Base-by-base conservation (phyloP, 179 eudicot genomes). In the Amaranthus tricolor region DNA sequence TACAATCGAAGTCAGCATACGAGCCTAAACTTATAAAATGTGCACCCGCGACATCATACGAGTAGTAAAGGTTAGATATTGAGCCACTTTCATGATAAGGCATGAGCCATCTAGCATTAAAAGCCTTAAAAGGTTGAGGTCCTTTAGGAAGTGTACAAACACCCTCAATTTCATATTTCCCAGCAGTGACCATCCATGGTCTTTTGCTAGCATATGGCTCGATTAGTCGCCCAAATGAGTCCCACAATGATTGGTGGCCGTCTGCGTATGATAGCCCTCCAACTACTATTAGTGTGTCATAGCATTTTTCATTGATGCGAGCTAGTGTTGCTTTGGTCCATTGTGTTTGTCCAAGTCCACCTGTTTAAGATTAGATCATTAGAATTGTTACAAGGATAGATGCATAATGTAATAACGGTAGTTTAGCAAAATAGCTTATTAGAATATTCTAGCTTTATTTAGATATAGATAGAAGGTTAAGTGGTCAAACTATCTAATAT, bases 181-280 rank as follows among this genome's bases (percentile, higher is more conserved):
- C 90, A 15, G 87, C 78, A 3, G 91, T 86, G 21, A 91, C 96
- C 96, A 91, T 89, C 96, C 96, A 87, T 7, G 93, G 96, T 57
- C 87, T 74, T 11, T 61, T 69, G 83, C 91, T 91, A 0, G 93
- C 90, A 6, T 85, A 84, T 19, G 88, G 90, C 81, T 91, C 90
- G 20, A 91, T 88, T 9, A 91, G 68, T 1, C 86, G 90, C 0
- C 96, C 96, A 31, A 93, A 91, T 1, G 94, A 89, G 84, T 93
- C 96, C 96, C 96, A 93, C 0, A 88, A 84, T 1, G 89, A 81
- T 60, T 89, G 96, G 5, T 86, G 86, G 0, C 86, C 81, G 7
- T 87, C 87, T 0, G 96, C 96, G 62, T 89, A 91, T 15, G 96
- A 84, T 12, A 93, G 87, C 61, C 89, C 96, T 0, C 94, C 94